phyloP scores from a whole-genome alignment of 2,329 filamentous ascomycete genomes.

The Fusarium pseudonygamai region DNA sequence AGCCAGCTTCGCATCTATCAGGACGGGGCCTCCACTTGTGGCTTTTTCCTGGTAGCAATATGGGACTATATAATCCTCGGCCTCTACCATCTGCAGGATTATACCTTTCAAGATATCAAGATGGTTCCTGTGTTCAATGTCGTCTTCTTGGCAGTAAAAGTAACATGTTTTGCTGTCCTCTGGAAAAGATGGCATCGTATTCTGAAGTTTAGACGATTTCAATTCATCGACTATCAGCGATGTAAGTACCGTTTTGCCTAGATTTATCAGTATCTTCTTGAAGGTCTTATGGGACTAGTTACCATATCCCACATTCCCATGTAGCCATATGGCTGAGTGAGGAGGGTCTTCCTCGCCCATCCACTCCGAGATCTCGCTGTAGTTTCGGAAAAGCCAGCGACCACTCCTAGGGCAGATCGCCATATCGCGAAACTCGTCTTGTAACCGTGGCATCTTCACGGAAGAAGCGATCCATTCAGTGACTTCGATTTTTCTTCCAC shows the following conservation, averaged over 20 bases:
- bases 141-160: slow-evolving; percentile 8
- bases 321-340: neutral
- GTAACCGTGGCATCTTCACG: neutral
- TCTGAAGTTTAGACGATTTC: neutral
- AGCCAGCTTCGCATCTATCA: neutral
- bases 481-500: neutral
- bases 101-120: neutral
- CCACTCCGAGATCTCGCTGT: neutral
- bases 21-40: neutral
- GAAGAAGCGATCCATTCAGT: neutral
- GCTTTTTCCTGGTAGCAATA: neutral
- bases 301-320: slow-evolving; percentile 3
- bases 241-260: neutral
- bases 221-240: neutral
- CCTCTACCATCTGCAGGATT: neutral
- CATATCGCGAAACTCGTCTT: neutral
- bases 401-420: neutral
- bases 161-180: neutral
- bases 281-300: fast-evolving
- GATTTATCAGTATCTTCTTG: fast-evolving
- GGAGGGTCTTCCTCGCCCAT: slow-evolving; percentile 1
- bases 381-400: slow-evolving; percentile 1
- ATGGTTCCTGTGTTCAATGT: neutral
- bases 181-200: fast-evolving
- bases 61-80: neutral